Evolutionary conservation across 2,329 filamentous ascomycete species (phyloP).

Genomic region (Reticulascus tulasneorum): DNA sequence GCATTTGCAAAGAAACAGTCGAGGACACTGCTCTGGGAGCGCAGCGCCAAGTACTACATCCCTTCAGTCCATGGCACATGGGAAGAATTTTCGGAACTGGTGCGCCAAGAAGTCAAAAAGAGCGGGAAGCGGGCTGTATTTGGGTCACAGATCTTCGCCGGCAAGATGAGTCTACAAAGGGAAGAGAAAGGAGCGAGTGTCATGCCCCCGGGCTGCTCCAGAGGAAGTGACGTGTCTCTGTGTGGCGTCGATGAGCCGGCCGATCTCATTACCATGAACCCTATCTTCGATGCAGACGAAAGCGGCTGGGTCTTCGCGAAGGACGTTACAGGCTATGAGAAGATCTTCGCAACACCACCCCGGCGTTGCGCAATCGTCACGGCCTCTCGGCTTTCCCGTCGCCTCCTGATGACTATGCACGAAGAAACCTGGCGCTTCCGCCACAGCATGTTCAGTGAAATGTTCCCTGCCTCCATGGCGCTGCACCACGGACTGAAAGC

Average conservation of each 20-base stretch:
- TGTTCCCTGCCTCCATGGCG: conserved; percentile 69
- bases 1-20: conserved; percentile 66
- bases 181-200: conserved; percentile 50
- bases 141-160: conserved; percentile 58
- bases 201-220: conserved; percentile 52
- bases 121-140: conserved; percentile 57
- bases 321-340: conserved; percentile 67
- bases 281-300: conserved; percentile 66
- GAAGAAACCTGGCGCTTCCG: conserved; percentile 64
- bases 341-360: conserved; percentile 49
- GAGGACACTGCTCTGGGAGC: conserved; percentile 72
- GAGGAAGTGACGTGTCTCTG: conserved; percentile 42
- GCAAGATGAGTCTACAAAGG: conserved; percentile 40
- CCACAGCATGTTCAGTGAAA: conserved; percentile 74
- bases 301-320: conserved; percentile 71
- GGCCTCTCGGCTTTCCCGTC: conserved; percentile 62
- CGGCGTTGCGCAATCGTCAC: conserved; percentile 70
- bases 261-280: conserved; percentile 74
- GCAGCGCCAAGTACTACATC: conserved; percentile 72
- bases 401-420: conserved; percentile 69
- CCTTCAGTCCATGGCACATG: conserved; percentile 65
- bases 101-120: conserved; percentile 55
- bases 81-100: conserved; percentile 66
- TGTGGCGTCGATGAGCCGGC: conserved; percentile 70
- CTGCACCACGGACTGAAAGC: conserved; percentile 76